Evolutionary conservation across 2,329 filamentous ascomycete genomes (phyloP), one percentile per base, ranked within the genome.

Genomic region (Fusarium newnesense): DNA sequence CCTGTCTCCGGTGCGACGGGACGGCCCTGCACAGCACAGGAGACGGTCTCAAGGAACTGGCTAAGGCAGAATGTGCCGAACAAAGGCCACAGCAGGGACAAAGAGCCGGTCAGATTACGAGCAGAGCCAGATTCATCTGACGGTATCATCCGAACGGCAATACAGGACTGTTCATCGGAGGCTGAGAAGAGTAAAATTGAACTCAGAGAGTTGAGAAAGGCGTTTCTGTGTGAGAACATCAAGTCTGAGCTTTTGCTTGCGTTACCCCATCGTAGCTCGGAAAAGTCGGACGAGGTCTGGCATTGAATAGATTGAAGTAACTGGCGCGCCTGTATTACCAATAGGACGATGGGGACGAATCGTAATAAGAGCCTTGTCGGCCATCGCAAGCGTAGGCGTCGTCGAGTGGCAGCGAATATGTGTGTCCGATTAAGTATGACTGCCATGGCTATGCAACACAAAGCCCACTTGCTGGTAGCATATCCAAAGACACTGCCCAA

Each of bases 401-500:
- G 89, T 70, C 96, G 88, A 19, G 94, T 96, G 0, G 95, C 96
- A 46, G 95, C 96, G 82, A 97, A 98, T 76, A 98, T 96, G 66
- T 95, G 92, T 11, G 96, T 97, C 64, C 96, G 91, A 80, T 98
- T 98, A 30, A 98, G 86, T 65, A 98, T 84, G 66, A 98, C 89
- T 28, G 94, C 94, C 87, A 96, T 93, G 42, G 92, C 90, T 76
- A 98, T 91, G 77, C 95, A 98, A 59, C 92, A 91, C 65, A 98
- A 85, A 2, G 96, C 95, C 96, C 96, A 98, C 81, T 93, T 93
- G 82, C 94, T 97, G 3, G 94, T 97, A 47, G 95, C 87, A 82
- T 98, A 99, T 76, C 91, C 93, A 82, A 98, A 95, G 66, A 98
- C 90, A 69, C 94, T 95, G 49, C 94, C 93, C 47, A 98, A 86